Base-by-base conservation (phyloP, 441 rosid genomes). In the Pelargonium fulgidum region DNA sequence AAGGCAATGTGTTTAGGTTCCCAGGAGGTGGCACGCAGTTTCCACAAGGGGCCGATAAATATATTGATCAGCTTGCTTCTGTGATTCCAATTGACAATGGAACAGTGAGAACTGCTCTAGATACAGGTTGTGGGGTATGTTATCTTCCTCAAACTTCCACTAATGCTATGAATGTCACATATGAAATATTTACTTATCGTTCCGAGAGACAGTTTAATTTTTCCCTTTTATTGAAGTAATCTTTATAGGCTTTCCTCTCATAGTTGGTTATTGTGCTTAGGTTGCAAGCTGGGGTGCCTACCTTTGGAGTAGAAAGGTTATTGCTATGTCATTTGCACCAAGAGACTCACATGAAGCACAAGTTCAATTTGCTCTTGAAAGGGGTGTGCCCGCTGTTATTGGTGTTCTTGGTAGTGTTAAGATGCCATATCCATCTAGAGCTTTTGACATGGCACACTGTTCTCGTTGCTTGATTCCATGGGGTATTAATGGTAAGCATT, bases 281-380 rank as follows among this genome's bases (percentile, higher is more conserved):
- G 72, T 69, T 58, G 72, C 72, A 3, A 69, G 72, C 42, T 69
- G 44, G 64, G 72, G 72, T 22, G 72, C 72, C 19, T 52, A 52
- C 20, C 59, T 52, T 52, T 52, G 59, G 59, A 52, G 59, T 52
- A 52, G 59, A 14, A 50, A 72, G 58, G 75, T 72, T 13, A 17
- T 72, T 16, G 54, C 75, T 1, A 54, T 72, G 75, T 72, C 70
- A 2, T 72, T 72, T 42, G 75, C 75, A 22, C 75, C 75, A 10
- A 66, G 69, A 72, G 75, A 72, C 50, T 59, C 67, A 6, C 74
- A 71, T 41, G 74, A 71, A 71, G 74, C 74, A 9, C 74, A 71
- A 36, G 74, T 71, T 2, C 74, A 71, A 52, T 70, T 70, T 4
- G 73, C 73, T 62, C 73, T 70, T 45, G 73, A 44, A 44, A 44